A percentile compares a stretch with the other conserved stretches of the same genome.
phyloP scores from a whole-genome alignment of 805 yeast genomes.

The Wickerhamomyces strasburgensis region DNA sequence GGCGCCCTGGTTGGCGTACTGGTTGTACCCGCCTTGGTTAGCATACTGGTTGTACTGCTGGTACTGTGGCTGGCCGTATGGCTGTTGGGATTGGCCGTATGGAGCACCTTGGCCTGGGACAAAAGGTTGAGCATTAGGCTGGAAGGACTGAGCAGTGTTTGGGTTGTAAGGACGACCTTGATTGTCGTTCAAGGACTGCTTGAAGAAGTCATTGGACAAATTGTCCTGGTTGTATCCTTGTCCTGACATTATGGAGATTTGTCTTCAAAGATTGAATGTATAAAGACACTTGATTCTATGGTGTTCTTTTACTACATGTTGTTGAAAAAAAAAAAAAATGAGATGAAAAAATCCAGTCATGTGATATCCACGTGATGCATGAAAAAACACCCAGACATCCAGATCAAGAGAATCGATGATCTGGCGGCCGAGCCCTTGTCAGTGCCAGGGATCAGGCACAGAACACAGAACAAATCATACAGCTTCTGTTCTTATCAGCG shows the following conservation, averaged over 20 bases:
- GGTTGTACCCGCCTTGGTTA: conserved; percentile 4
- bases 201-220: conserved; percentile 27
- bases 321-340: not conserved
- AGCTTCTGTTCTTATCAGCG: no score
- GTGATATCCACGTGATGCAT: not conserved
- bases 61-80: conserved; percentile 1
- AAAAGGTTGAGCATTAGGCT: conserved; percentile 37
- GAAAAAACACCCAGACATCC: not conserved
- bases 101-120: conserved; percentile 31
- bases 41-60: conserved; percentile 7
- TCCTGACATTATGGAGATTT: conserved; percentile 19
- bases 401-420: not conserved
- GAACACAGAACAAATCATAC: no score
- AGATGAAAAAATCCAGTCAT: not conserved
- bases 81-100: conserved; percentile 14
- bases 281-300: not conserved
- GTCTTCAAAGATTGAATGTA: not conserved
- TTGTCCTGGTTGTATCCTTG: conserved; percentile 25
- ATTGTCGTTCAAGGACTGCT: conserved; percentile 25
- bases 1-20: conserved; percentile 1
- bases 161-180: conserved; percentile 44
- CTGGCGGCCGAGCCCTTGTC: no score
- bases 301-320: not conserved
- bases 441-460: no score
- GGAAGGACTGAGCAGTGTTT: conserved; percentile 43